These are phyloP conservation scores for Tolypocladium cylindrosporum DNA, from an alignment of 2,329 filamentous ascomycete genomes.

Conservation along the genomic window DNA sequence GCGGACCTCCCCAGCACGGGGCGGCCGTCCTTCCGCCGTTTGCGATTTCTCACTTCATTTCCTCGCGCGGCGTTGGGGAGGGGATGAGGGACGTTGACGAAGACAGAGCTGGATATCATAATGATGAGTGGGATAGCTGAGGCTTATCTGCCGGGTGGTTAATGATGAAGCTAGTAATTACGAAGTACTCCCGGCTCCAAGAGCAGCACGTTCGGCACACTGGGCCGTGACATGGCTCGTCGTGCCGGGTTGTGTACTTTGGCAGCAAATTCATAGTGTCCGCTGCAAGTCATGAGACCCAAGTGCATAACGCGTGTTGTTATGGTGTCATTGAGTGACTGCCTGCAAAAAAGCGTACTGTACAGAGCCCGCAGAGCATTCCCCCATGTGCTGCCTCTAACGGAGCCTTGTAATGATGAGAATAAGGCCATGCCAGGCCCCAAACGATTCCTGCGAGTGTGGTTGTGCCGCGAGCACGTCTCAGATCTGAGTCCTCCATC, in stretches of 20 bases:
- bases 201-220: not conserved
- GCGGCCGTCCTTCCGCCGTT: not conserved
- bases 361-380: not conserved
- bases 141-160: not conserved
- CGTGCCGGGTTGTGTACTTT: not conserved
- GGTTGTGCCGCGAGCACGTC: not conserved
- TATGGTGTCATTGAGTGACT: not conserved
- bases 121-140: not conserved
- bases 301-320: not conserved
- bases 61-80: conserved; percentile 1
- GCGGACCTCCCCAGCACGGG: not conserved
- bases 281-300: not conserved
- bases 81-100: not conserved
- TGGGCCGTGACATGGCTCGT: not conserved
- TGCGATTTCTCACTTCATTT: not conserved
- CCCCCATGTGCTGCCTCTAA: not conserved
- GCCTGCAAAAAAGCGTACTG: not conserved
- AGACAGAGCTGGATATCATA: not conserved
- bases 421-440: not conserved
- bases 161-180: not conserved
- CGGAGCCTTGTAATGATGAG: not conserved
- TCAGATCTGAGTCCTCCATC: not conserved
- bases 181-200: not conserved
- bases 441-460: not conserved
- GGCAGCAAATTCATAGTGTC: not conserved